A percentile compares a stretch with the other conserved stretches of the same genome.
These are phyloP conservation scores for Psidium friedrichsthalianum DNA, from an alignment of 345 rosid genomes.

Conservation along the genomic window DNA sequence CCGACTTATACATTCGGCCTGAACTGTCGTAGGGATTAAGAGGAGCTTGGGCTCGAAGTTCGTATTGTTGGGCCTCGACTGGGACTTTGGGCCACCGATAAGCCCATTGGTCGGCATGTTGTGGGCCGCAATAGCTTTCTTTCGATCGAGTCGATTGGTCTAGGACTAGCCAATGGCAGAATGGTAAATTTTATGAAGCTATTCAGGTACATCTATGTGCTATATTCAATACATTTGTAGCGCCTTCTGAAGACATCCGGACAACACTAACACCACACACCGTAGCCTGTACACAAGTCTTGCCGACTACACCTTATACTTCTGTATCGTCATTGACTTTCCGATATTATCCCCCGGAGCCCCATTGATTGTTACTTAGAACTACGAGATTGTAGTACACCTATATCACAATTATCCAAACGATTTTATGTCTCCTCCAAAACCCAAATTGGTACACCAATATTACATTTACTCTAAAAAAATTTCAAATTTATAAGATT, in stretches of 20 bases:
- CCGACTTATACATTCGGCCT: neutral
- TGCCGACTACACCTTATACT: too few species aligned
- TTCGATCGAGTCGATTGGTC: neutral
- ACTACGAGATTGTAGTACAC: neutral
- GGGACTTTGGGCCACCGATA: neutral
- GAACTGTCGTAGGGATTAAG: neutral
- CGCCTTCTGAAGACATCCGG: too few species aligned
- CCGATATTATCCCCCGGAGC: too few species aligned
- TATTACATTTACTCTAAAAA: too few species aligned
- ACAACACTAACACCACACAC: too few species aligned
- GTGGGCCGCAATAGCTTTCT: neutral
- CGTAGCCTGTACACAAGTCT: too few species aligned
- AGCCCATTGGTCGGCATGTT: neutral
- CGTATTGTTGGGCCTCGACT: neutral
- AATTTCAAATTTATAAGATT: too few species aligned
- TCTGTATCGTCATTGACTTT: too few species aligned
- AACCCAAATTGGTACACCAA: too few species aligned
- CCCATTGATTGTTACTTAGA: too few species aligned
- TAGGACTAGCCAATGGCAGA: neutral
- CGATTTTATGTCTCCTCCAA: too few species aligned
- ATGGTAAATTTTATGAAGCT: neutral
- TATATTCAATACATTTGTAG: too few species aligned
- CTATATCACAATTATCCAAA: neutral
- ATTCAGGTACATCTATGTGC: neutral
- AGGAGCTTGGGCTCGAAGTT: neutral